phyloP scores from a whole-genome alignment of 2,329 filamentous ascomycete genomes.

The Talaromyces verruculosus region DNA sequence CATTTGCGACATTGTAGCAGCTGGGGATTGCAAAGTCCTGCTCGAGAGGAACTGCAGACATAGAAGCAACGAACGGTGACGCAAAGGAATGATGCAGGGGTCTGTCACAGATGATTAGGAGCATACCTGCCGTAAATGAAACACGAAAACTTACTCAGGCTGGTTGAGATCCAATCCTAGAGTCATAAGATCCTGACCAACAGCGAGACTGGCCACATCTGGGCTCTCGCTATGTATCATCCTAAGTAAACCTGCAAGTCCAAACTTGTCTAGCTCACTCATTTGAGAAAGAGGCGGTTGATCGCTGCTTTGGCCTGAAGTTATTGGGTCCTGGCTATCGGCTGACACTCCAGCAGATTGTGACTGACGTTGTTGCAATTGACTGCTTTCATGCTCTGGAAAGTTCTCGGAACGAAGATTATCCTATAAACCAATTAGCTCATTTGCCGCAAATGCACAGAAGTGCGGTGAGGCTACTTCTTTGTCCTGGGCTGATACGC shows the following conservation, averaged over 20 bases:
- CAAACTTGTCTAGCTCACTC: constrained; percentile 60
- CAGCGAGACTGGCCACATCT: constrained; percentile 55
- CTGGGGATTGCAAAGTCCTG: constrained; percentile 63
- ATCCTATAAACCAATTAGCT: constrained; percentile 32
- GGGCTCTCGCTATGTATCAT: constrained; percentile 57
- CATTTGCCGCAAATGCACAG: background rate
- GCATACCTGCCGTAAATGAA: background rate
- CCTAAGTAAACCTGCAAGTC: constrained; percentile 59
- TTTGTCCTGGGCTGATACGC: constrained; percentile 45
- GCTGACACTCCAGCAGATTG: constrained; percentile 30
- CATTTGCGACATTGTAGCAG: constrained; percentile 66
- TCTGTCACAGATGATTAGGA: constrained; percentile 41
- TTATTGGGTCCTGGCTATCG: constrained; percentile 38
- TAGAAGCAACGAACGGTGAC: constrained; percentile 60
- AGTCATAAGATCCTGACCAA: constrained; percentile 64
- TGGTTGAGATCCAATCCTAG: constrained; percentile 65
- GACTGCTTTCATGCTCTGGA: constrained; percentile 36
- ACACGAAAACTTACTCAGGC: constrained; percentile 51
- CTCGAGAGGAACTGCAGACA: constrained; percentile 58
- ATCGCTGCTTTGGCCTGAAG: constrained; percentile 36
- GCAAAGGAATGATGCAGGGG: constrained; percentile 64
- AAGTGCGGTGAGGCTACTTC: constrained; percentile 29
- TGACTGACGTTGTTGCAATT: constrained; percentile 38
- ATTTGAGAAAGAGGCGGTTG: constrained; percentile 54
- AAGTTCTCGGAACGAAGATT: constrained; percentile 31